Conservation (phyloP, 1,284 basidiomycete species). For the Boletus albobrunnescens region DNA sequence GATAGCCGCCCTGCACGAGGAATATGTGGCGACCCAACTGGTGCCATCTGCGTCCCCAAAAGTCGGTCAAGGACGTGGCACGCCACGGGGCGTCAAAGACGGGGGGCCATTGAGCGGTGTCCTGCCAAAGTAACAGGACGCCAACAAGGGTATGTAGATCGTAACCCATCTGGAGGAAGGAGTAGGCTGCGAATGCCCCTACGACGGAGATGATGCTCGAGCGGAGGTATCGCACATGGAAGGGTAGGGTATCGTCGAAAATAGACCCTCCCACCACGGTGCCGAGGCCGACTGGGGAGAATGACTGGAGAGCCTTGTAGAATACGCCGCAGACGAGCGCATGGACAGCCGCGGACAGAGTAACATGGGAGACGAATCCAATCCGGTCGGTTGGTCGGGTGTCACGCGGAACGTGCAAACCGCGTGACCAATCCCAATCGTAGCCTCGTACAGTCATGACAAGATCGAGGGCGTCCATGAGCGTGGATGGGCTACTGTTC, state of each 20-base stretch:
- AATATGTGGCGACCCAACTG: slow-evolving; percentile 35
- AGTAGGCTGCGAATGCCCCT: slow-evolving; percentile 39
- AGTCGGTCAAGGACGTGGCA: slow-evolving; percentile 36
- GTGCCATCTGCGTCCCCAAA: slow-evolving; percentile 46
- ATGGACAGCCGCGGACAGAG: slow-evolving; percentile 35
- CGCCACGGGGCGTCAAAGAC: slow-evolving; percentile 38
- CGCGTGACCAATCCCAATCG: slow-evolving; percentile 43
- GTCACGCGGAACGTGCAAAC: slow-evolving; percentile 41
- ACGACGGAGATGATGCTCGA: slow-evolving; percentile 40
- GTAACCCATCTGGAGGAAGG: slow-evolving; percentile 39
- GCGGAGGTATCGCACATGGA: slow-evolving; percentile 39
- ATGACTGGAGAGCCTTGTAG: slow-evolving; percentile 41
- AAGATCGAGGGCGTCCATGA: slow-evolving; percentile 47
- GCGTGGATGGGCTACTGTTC: slow-evolving; percentile 7
- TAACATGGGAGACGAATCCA: slow-evolving; percentile 26
- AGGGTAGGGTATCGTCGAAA: slow-evolving; percentile 43
- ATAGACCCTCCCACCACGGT: slow-evolving; percentile 44
- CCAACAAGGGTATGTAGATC: slow-evolving; percentile 39
- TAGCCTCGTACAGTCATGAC: slow-evolving; percentile 45
- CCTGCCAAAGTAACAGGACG: slow-evolving; percentile 35
- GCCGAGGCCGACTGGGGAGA: slow-evolving; percentile 37
- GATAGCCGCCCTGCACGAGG: slow-evolving; percentile 27
- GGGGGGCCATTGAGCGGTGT: slow-evolving; percentile 36
- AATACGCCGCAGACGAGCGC: slow-evolving; percentile 41
- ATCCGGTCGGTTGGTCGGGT: slow-evolving; percentile 35